Conservation (phyloP, 805 yeast genomes). For the Metschnikowia arizonensis region DNA sequence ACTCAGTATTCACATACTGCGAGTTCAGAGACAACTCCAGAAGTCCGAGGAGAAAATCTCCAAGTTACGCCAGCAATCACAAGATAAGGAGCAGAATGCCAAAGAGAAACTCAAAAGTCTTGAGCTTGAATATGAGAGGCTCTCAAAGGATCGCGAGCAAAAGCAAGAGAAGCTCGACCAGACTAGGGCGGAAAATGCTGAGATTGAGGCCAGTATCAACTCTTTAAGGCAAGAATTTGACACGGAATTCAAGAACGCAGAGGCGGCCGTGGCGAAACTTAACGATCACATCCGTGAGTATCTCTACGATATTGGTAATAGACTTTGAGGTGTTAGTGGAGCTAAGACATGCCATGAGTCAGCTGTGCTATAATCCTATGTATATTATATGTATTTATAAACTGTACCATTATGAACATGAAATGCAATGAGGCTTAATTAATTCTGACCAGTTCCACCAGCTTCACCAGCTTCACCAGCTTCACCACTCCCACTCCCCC, state of each 20-base stretch:
- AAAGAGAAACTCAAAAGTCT: slow-evolving; percentile 42
- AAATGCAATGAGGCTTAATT: background rate
- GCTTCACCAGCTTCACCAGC: background rate
- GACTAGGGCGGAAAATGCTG: slow-evolving; percentile 45
- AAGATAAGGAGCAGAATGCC: slow-evolving; percentile 41
- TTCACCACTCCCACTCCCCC: too few relatives aligned
- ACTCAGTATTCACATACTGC: slow-evolving; percentile 40
- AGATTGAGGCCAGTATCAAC: slow-evolving; percentile 38
- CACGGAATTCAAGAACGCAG: slow-evolving; percentile 49
- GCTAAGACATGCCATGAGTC: background rate
- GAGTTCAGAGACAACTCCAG: slow-evolving; percentile 47
- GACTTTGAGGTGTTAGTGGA: slow-evolving; percentile 11
- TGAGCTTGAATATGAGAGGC: slow-evolving; percentile 43
- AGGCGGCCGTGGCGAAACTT: slow-evolving; percentile 50
- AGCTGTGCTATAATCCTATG: background rate
- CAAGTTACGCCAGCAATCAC: slow-evolving; percentile 42
- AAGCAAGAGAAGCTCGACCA: slow-evolving; percentile 48
- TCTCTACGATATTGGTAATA: slow-evolving; percentile 47
- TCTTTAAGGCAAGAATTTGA: slow-evolving; percentile 43
- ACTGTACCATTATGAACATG: background rate
- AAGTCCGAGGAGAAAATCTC: slow-evolving; percentile 46
- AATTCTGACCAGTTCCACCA: background rate
- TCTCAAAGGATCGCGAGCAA: slow-evolving; percentile 45
- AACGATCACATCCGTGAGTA: slow-evolving; percentile 54
- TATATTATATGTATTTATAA: slow-evolving; percentile 4